Base-by-base conservation (phyloP, 345 rosid genomes). In the Eucalyptus decipiens region DNA sequence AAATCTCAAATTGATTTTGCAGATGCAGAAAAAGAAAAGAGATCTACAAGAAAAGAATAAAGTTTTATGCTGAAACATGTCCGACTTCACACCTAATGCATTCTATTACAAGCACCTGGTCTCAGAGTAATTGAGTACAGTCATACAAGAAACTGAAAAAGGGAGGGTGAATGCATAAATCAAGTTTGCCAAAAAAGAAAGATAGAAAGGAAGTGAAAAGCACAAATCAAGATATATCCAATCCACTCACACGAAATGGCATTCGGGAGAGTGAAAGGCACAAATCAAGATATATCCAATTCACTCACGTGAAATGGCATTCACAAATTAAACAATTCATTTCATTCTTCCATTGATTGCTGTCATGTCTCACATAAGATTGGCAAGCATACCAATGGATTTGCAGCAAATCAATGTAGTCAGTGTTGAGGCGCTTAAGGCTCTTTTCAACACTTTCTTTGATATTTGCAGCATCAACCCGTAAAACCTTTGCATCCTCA, bases 381-480 rank as follows among this genome's bases (percentile, higher is more conserved):
- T 24, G 56, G n/a, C 11, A 48, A 32, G 72, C 85, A 65, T 93
- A 96, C 99, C 99, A 96, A 89, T 97, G 99, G 91, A 97, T 96
- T 93, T 97, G 99, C 92, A 97, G 90, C 93, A 96, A 91, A 90
- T 96, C 99, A 88, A 97, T 95, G 92, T 97, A 96, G 90, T 97
- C 99, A 37, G 97, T 97, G 89, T 95, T 94, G 51, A 97, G 97
- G 62, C 98, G 97, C 91, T 96, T 94, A 51, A 97, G 98, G 92
- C 99, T 97, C 90, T 97, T 94, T 93, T 97, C 99, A 30, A 97
- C 99, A 58, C 99, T 96, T 90, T 97, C 98, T 92, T 90, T 97
- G 90, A 97, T 96, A 90, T 96, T 97, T 89, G 96, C 95, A 87
- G 95, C 96, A 93, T 97, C 96, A 65, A 97, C 98, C 86, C 98